Percentiles rank a stretch among this genome's conserved stretches.
Conservation (phyloP, 2,329 filamentous ascomycete species). For the Blastomyces emzantsi region DNA sequence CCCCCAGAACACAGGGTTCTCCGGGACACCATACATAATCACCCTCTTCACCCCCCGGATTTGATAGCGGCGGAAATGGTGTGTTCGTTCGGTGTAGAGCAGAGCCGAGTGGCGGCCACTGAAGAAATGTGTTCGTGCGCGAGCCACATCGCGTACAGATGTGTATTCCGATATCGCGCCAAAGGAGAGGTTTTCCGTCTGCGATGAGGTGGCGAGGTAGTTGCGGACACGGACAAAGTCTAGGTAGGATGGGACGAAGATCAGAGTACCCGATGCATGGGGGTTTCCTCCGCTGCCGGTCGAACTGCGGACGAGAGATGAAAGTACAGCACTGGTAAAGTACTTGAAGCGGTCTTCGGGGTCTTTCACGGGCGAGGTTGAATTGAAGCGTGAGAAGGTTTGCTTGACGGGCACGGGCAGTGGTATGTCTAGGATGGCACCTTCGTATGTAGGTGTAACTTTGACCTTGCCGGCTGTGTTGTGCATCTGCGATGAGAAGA, state of each 20-base stretch:
- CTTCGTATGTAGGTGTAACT: constrained; percentile 58
- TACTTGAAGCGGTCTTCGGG: constrained; percentile 86
- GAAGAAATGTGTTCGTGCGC: constrained; percentile 80
- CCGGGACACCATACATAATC: constrained; percentile 84
- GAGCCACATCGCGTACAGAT: constrained; percentile 64
- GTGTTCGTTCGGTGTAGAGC: constrained; percentile 89
- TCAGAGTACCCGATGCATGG: constrained; percentile 60
- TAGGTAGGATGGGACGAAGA: constrained; percentile 89
- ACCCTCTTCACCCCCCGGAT: constrained; percentile 72
- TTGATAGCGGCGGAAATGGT: constrained; percentile 87
- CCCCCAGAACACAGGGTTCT: constrained; percentile 57
- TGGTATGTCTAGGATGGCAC: constrained; percentile 63
- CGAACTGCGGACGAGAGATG: constrained; percentile 58
- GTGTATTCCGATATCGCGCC: constrained; percentile 86
- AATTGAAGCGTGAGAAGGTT: constrained; percentile 81
- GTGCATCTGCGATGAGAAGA: constrained; percentile 65
- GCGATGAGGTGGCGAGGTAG: constrained; percentile 65
- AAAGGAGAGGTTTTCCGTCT: constrained; percentile 55
- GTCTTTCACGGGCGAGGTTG: constrained; percentile 59
- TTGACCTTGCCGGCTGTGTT: constrained; percentile 77
- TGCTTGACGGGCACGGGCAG: constrained; percentile 60
- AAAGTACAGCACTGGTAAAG: constrained; percentile 74
- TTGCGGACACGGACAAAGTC: constrained; percentile 93
- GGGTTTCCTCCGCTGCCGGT: constrained; percentile 35
- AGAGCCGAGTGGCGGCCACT: constrained; percentile 72